Evolutionary conservation across 2,329 filamentous ascomycete species (phyloP), one percentile per base, ranked within the genome.

Genomic region (Fusarium incarnatum): DNA sequence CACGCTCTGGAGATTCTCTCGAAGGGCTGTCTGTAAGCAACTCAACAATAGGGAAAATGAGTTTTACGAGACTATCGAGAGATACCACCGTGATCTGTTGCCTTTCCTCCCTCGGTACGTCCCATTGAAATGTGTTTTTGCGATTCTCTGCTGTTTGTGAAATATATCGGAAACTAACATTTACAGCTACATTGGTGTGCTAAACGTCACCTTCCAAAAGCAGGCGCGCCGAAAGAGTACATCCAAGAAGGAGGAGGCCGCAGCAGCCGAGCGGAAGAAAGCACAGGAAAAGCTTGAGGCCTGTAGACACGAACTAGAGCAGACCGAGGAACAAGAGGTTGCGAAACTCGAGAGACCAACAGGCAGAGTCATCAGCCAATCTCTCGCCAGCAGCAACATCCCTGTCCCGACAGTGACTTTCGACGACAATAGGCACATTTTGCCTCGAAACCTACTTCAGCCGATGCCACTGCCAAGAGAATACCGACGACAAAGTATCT

Each of bases 1-100:
- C 9, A 98, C 95, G 0, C 88, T 99, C 37, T 99, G 97, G 87
- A 91, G 95, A 44, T 98, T 99, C 78, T 98, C 96, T 20, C 91
- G 94, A 72, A 89, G 94, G 75, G 96, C 96, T 59, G 94, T 99
- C 13, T 99, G 96, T 85, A 99, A 99, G 81, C 94, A 98, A 81
- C 87, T 99, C 77, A 99, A 97, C 80, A 99, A 97, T 79, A 89
- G 95, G 76, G 96, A 99, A 79, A 99, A 99, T 80, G 94, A 97
- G 81, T 99, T 99, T 78, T 99, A 99, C 80, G 96, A 99, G 81
- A 96, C 91, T 57, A 93, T 98, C 75, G 96, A 99, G 83, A 90
- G 89, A 76, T 89, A 93, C 72, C 95, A 99, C 80, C 93, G 94
- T 70, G 92, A 97, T 77, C 86, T 99, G 75, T 83, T 99, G 64